These are phyloP conservation scores for Phytopythium ostracodes DNA, from an alignment of 352 stramenopile genomes.

Conservation along the genomic window DNA sequence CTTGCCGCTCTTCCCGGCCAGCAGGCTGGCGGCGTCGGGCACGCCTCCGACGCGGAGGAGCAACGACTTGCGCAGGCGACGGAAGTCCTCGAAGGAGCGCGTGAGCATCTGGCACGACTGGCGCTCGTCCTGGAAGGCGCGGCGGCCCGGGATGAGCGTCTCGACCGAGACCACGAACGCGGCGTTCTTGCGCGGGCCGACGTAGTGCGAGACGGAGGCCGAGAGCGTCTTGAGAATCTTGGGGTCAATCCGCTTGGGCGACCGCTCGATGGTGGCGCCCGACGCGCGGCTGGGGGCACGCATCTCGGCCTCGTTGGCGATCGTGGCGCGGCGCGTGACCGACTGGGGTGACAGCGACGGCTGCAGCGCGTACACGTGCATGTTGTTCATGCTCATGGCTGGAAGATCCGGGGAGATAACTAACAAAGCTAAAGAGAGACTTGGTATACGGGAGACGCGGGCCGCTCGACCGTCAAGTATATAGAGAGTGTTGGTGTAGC, in stretches of 20 bases:
- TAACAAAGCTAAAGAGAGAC: not conserved
- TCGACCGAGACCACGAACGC: slow-evolving; percentile 79
- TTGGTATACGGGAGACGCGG: not conserved
- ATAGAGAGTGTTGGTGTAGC: too few species aligned
- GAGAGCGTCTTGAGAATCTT: slow-evolving; percentile 79
- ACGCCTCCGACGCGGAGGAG: slow-evolving; percentile 51
- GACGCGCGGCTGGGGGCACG: slow-evolving; percentile 12
- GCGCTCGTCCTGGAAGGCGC: slow-evolving; percentile 54
- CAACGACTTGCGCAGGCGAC: slow-evolving; percentile 70
- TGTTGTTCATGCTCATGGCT: slow-evolving; percentile 17
- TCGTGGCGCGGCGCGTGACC: slow-evolving; percentile 29
- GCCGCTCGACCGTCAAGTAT: not conserved
- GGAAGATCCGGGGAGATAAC: not conserved
- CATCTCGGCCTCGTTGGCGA: slow-evolving; percentile 33
- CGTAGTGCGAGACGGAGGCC: slow-evolving; percentile 65
- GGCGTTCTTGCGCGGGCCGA: slow-evolving; percentile 66
- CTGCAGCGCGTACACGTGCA: slow-evolving; percentile 33
- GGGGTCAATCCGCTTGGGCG: slow-evolving; percentile 55
- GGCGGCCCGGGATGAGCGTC: slow-evolving; percentile 52
- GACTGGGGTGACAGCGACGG: slow-evolving; percentile 39
- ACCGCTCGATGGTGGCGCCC: slow-evolving; percentile 37
- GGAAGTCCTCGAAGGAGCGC: slow-evolving; percentile 77
- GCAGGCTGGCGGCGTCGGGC: slow-evolving; percentile 30
- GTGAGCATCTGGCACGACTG: slow-evolving; percentile 67
- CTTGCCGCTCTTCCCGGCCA: slow-evolving; percentile 35